Evolutionary conservation across 805 yeast genomes (phyloP).

Genomic region (Spathaspora arborariae): DNA sequence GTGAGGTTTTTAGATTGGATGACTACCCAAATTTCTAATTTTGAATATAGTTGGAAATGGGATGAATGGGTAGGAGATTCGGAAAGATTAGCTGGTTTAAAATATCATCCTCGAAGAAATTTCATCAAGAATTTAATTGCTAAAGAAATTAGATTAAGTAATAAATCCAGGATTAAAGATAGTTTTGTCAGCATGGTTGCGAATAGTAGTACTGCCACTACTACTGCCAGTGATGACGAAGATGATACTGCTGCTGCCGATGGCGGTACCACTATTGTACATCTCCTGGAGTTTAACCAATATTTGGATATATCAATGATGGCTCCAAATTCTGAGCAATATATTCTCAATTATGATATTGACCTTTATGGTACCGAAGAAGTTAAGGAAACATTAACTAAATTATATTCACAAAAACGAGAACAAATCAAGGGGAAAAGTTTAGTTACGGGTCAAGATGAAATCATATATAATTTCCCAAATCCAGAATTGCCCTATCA

Average conservation of each 20-base stretch:
- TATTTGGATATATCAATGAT: slow-evolving; percentile 35
- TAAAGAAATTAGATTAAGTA: slow-evolving; percentile 83
- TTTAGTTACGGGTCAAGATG: slow-evolving; percentile 34
- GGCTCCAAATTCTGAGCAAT: slow-evolving; percentile 23
- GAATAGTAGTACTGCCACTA: not conserved
- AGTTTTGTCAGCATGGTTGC: slow-evolving; percentile 46
- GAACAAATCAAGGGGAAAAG: slow-evolving; percentile 10
- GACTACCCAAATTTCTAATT: slow-evolving; percentile 87
- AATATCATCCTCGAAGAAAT: slow-evolving; percentile 67
- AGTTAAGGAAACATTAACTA: slow-evolving; percentile 21
- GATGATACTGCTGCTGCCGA: slow-evolving; percentile 5
- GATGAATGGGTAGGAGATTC: slow-evolving; percentile 80
- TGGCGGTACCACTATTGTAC: slow-evolving; percentile 14
- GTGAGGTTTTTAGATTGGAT: slow-evolving; percentile 84
- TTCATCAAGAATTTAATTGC: slow-evolving; percentile 76
- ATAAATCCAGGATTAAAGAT: slow-evolving; percentile 62
- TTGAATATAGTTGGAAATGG: slow-evolving; percentile 98
- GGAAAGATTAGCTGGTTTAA: slow-evolving; percentile 36
- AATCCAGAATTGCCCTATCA: slow-evolving; percentile 34
- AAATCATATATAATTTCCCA: slow-evolving; percentile 32
- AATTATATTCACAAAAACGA: slow-evolving; percentile 23
- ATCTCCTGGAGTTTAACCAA: slow-evolving; percentile 36
- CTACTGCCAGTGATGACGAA: slow-evolving; percentile 14
- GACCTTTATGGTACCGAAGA: slow-evolving; percentile 33
- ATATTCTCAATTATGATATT: slow-evolving; percentile 30